A percentile compares a stretch with the other conserved stretches of the same genome.
These are phyloP conservation scores for Amylostereum areolatum DNA, from an alignment of 1,284 basidiomycete genomes.

Conservation along the genomic window DNA sequence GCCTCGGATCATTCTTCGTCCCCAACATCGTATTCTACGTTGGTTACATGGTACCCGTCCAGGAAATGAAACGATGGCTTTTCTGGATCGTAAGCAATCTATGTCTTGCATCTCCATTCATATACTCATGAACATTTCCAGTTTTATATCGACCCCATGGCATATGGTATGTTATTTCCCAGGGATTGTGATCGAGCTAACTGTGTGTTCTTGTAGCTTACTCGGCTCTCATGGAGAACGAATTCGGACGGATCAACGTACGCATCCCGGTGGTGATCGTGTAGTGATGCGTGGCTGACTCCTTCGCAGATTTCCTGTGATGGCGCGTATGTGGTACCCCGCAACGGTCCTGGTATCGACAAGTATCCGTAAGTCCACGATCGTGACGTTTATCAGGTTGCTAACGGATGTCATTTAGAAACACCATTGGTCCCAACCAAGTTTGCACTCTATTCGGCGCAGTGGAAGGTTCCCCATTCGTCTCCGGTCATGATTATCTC, in stretches of 20 bases:
- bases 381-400: slow-evolving; percentile 16
- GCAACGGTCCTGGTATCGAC: slow-evolving; percentile 55
- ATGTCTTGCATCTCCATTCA: not conserved
- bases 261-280: slow-evolving; percentile 11
- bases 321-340: slow-evolving; percentile 63
- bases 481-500: slow-evolving; percentile 57
- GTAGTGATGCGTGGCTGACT: slow-evolving; percentile 3
- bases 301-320: slow-evolving; percentile 54
- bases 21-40: slow-evolving; percentile 60
- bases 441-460: slow-evolving; percentile 64
- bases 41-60: slow-evolving; percentile 71
- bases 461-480: slow-evolving; percentile 36
- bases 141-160: slow-evolving; percentile 73
- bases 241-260: slow-evolving; percentile 69
- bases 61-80: slow-evolving; percentile 82
- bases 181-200: not conserved
- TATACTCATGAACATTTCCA: slow-evolving; percentile 16
- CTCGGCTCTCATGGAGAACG: slow-evolving; percentile 71
- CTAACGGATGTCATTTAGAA: slow-evolving; percentile 19
- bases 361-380: slow-evolving; percentile 58
- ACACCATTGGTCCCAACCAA: slow-evolving; percentile 55
- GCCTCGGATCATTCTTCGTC: slow-evolving; percentile 54
- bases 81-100: slow-evolving; percentile 68
- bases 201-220: not conserved
- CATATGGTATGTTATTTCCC: slow-evolving; percentile 50